These are phyloP conservation scores for Porphyra umbilicalis DNA, from an alignment of 31 red algal genomes.

Conservation along the genomic window DNA sequence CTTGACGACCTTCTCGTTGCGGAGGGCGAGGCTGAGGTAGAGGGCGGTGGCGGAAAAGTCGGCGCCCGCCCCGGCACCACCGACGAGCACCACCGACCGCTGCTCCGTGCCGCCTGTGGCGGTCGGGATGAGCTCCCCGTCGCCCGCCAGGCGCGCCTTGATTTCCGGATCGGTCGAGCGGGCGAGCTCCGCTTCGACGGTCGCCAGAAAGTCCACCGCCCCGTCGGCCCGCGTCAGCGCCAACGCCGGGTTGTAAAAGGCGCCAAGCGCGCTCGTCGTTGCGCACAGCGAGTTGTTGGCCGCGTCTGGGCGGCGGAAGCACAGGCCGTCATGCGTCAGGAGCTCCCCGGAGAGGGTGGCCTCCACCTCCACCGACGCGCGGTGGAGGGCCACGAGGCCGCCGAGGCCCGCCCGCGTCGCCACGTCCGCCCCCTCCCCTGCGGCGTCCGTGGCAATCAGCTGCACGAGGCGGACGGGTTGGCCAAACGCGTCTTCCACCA, in stretches of 20 bases:
- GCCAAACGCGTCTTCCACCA: conserved; percentile 25
- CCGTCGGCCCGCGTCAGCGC: neutral
- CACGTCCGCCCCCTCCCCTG: no score
- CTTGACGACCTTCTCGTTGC: conserved; percentile 32
- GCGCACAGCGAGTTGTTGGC: conserved; percentile 9
- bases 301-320: conserved; percentile 15
- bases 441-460: no score
- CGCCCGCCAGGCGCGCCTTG: conserved; percentile 2
- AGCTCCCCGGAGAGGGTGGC: conserved; percentile 4
- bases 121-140: conserved; percentile 7
- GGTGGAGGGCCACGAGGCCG: no score
- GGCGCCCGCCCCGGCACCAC: conserved; percentile 4
- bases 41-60: conserved; percentile 13
- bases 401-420: conserved; percentile 18
- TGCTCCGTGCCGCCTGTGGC: conserved; percentile 11
- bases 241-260: conserved; percentile 28
- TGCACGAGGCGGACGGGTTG: conserved; percentile 6
- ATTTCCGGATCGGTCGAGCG: conserved; percentile 20
- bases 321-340: conserved; percentile 21
- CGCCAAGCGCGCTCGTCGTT: conserved; percentile 9
- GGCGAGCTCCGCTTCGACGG: conserved; percentile 15
- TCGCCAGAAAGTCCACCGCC: conserved; percentile 37
- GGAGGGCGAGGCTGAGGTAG: conserved; percentile 10
- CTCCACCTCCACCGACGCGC: no score
- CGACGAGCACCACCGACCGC: conserved; percentile 12